phyloP scores from a whole-genome alignment of 495 filamentous ascomycete species.

The Oidiodendron maius region DNA sequence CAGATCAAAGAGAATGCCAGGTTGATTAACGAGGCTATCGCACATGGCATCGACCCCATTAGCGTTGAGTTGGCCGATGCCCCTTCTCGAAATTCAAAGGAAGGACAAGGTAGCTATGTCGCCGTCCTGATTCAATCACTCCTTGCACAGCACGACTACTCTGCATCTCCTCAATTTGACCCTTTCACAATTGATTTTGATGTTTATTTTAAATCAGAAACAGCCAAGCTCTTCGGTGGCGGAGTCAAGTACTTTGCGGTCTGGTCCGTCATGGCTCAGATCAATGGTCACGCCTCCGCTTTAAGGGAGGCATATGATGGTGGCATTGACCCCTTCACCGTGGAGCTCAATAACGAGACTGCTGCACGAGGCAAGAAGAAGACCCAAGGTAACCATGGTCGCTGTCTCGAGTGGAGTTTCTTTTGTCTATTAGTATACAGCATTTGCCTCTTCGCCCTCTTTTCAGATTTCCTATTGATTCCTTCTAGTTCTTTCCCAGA shows the following conservation, averaged over 20 bases:
- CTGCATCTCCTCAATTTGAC: too few relatives aligned
- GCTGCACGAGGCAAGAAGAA: not conserved
- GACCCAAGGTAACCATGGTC: conserved; percentile 5
- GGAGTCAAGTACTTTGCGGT: not conserved
- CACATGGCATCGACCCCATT: conserved; percentile 12
- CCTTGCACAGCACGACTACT: too few relatives aligned
- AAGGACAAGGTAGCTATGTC: not conserved
- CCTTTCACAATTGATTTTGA: too few relatives aligned
- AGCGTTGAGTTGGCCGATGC: conserved; percentile 6
- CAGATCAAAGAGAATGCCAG: conserved; percentile 11
- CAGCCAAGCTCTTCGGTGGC: not conserved
- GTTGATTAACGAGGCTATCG: conserved; percentile 10
- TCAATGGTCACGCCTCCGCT: not conserved
- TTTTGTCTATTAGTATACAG: not conserved
- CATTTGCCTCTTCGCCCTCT: not conserved
- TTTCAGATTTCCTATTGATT: conserved; percentile 8
- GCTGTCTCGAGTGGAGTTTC: not conserved
- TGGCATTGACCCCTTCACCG: conserved; percentile 12
- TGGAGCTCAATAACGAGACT: conserved; percentile 4
- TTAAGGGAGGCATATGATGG: conserved; percentile 12
- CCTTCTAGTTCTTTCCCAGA: conserved; percentile 9
- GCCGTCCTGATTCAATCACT: not conserved
- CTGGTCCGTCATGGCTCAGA: not conserved
- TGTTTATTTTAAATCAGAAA: too few relatives aligned
- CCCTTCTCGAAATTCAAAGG: conserved; percentile 4